Base-by-base conservation (phyloP, 2,329 filamentous ascomycete species). In the Ascochyta pisi region DNA sequence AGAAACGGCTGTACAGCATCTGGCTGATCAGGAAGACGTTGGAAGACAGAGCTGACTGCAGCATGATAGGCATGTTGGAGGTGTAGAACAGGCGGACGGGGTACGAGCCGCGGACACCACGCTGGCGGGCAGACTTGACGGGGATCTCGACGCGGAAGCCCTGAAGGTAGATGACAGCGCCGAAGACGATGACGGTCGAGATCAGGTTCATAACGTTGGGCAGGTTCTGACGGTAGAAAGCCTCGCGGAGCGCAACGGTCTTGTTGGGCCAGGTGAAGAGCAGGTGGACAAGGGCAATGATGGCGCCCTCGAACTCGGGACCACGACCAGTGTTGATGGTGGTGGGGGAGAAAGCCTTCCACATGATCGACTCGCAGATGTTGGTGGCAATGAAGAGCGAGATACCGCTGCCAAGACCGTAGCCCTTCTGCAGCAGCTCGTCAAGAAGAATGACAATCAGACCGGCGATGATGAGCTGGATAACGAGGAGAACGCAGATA, bases 61-160 rank as follows among this genome's bases (percentile, higher is more conserved):
- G 86, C 95, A 99, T 99, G 82, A 99, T 99, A 76, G 95, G 95
- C 96, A 99, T 99, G 89, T 99, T 99, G 78, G 93, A 97, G 76
- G 95, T 99, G 84, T 99, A 99, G 88, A 99, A 99, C 58, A 99
- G 91, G 75, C 96, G 94, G 78, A 99, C 88, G 73, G 95, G 95
- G 86, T 98, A 99, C 37, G 93, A 96, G 74, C 94, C 96, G 73
- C 95, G 94, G 77, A 96, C 95, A 80, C 95, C 95, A 85, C 95
- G 93, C 86, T 99, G 95, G 82, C 95, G 93, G 71, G 92, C 94
- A 58, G 93, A 97, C 89, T 99, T 99, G 86, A 99, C 95, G 62
- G 96, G 96, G 76, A 99, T 99, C 83, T 99, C 95, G 75, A 99
- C 95, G 68, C 95, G 95, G 92, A 99, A 98, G 66, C 95, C 94